Conservation (phyloP, 176 grass and related monocot genomes). For the Cenchrus purpureus region DNA sequence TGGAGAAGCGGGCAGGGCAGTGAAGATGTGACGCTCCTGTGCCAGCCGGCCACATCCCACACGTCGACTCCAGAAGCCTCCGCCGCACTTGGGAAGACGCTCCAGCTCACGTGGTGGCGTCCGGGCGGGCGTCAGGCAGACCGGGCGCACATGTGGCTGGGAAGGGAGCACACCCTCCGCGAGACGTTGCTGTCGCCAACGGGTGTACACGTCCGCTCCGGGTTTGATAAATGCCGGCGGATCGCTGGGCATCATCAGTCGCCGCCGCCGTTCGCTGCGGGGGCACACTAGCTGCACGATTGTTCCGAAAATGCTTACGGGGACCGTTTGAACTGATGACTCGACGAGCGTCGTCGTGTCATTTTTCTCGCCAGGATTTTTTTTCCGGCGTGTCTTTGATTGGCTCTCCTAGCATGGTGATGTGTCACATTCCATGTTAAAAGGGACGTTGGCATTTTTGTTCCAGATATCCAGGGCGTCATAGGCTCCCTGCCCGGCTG, state of each 20-base stretch:
- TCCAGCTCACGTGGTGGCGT: not conserved
- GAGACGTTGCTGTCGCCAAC: not conserved
- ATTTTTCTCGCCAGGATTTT: slow-evolving; percentile 7
- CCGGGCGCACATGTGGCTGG: not conserved
- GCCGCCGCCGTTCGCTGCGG: not conserved
- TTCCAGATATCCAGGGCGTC: no score
- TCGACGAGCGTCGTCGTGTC: not conserved
- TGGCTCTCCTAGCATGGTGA: no score
- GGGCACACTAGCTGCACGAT: not conserved
- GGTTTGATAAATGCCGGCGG: slow-evolving; percentile 8
- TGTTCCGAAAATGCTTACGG: no score
- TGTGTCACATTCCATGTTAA: no score
- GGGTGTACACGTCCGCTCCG: not conserved
- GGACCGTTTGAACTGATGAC: no score
- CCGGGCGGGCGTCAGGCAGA: not conserved
- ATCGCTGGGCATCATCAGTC: not conserved
- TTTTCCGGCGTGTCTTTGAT: not conserved
- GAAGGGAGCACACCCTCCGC: not conserved
- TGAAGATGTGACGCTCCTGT: no score
- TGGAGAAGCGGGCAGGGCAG: no score
- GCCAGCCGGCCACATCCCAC: no score
- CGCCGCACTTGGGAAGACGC: not conserved
- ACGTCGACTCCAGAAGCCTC: slow-evolving; percentile 2
- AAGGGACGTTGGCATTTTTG: no score
- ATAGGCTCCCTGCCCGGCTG: no score